Evolutionary conservation across 75 land plant genomes (phyloP), one percentile per base, ranked within the genome.

Genomic region (Gnetum montanum): DNA sequence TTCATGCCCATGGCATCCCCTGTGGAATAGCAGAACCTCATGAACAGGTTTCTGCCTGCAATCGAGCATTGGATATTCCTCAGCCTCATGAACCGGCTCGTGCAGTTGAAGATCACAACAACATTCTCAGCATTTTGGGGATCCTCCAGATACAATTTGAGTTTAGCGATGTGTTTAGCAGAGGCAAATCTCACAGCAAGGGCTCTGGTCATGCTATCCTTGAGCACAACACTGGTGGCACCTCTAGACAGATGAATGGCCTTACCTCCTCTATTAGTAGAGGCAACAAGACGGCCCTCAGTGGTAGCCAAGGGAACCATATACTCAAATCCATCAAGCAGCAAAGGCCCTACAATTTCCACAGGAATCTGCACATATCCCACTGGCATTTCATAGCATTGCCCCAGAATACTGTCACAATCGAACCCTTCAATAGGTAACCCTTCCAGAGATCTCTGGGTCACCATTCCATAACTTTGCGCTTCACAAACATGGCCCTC

Each of bases 1-100:
- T 90, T 90, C 96, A 90, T 90, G 12, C 96, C 93, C 96, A 90
- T 90, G n/a, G 96, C 94, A 70, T 90, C 79, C 56, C 95, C 97
- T 19, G 97, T 92, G 62, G 69, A 71, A 60, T 83, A 85, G n/a
- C 26, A 59, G 43, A 92, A 92, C 43, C 97, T 75, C 37, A 79
- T 67, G 60, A 84, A 92, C 4, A 83, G 54, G 60, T 88, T 92
- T 43, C 74, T 82, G 25, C 97, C 97, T 13, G 89, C 94, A 29
- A 92, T 54, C 2, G 78, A 57, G 48, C 95, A 78, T 13, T 88
- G 61, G n/a, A 92, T 61, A 3, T 57, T 43, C 35, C 84, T 85
- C 20, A 92, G 77, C 70, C 75, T 78, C 1, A 83, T 89, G 58
- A 92, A 92, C 59, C 95, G 72, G 53, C 94, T 88, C 0, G 97